Evolutionary conservation across 345 rosid genomes (phyloP).

Genomic region (Lagerstroemia speciosa): DNA sequence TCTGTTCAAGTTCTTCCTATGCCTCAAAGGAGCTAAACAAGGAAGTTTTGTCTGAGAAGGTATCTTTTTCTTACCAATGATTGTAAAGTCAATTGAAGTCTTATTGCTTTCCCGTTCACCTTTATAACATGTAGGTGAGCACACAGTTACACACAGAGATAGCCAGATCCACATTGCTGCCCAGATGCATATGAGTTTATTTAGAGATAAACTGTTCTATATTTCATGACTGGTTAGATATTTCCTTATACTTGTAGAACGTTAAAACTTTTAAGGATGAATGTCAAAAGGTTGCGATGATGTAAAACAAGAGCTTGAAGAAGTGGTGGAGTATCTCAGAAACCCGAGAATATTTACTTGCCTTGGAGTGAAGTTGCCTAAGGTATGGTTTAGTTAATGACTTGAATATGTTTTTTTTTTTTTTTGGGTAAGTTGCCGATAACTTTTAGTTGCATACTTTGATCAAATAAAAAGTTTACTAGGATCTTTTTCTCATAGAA

Average conservation of each 20-base stretch:
- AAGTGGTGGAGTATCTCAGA: conserved; percentile 89
- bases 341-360: conserved; percentile 93
- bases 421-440: neutral
- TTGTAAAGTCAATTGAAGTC: neutral
- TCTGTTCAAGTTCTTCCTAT: conserved; percentile 90
- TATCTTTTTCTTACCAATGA: conserved; percentile 8
- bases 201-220: no score
- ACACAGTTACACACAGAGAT: no score
- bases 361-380: conserved; percentile 94
- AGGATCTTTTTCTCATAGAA: neutral
- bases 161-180: no score
- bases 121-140: no score
- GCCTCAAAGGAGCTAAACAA: conserved; percentile 78
- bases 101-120: no score
- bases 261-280: conserved; percentile 97
- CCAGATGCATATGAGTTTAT: no score
- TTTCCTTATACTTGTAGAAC: conserved; percentile 46
- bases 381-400: conserved; percentile 40
- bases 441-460: neutral
- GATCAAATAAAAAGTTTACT: neutral
- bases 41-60: conserved; percentile 93
- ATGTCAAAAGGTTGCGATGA: conserved; percentile 99
- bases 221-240: neutral
- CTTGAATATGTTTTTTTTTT: neutral
- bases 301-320: conserved; percentile 98